A percentile compares a stretch with the other conserved stretches of the same genome.
Conservation (phyloP, 768 basidiomycete species). For the Naganishia antarctica region DNA sequence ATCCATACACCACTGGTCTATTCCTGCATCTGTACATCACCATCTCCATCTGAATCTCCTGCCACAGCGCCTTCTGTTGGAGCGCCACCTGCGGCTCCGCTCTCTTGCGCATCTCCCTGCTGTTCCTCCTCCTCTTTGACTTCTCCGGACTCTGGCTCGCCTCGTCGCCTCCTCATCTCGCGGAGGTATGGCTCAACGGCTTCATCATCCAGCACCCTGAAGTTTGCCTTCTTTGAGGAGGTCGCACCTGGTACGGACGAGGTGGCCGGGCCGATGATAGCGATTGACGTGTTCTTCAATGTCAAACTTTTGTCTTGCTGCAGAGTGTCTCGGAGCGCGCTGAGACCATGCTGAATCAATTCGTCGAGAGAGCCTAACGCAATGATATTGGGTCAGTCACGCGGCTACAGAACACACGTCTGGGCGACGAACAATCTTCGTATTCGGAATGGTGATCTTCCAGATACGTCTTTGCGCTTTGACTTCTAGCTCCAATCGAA, state of each 20-base stretch:
- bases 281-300: constrained; percentile 87
- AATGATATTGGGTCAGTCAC: too few species aligned
- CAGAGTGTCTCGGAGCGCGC: constrained; percentile 90
- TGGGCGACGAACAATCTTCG: constrained; percentile 67
- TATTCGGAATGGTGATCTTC: constrained; percentile 91
- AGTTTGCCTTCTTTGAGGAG: constrained; percentile 57
- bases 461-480: constrained; percentile 96
- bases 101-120: constrained; percentile 17
- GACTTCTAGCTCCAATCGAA: constrained; percentile 95
- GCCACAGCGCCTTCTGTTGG: constrained; percentile 43
- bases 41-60: constrained; percentile 53
- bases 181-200: constrained; percentile 67
- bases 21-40: constrained; percentile 82
- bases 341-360: constrained; percentile 84
- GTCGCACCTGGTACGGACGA: constrained; percentile 23
- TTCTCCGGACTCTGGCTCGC: constrained; percentile 31
- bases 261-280: constrained; percentile 65
- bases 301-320: constrained; percentile 98
- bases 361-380: constrained; percentile 71
- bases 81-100: constrained; percentile 38
- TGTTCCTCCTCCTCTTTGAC: constrained; percentile 33
- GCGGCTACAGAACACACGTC: too few species aligned
- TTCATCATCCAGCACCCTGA: constrained; percentile 84
- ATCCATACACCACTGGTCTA: constrained; percentile 36
- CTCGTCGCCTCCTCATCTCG: constrained; percentile 64